phyloP scores from a whole-genome alignment of 345 rosid species.

The Aquilaria yunnanensis region DNA sequence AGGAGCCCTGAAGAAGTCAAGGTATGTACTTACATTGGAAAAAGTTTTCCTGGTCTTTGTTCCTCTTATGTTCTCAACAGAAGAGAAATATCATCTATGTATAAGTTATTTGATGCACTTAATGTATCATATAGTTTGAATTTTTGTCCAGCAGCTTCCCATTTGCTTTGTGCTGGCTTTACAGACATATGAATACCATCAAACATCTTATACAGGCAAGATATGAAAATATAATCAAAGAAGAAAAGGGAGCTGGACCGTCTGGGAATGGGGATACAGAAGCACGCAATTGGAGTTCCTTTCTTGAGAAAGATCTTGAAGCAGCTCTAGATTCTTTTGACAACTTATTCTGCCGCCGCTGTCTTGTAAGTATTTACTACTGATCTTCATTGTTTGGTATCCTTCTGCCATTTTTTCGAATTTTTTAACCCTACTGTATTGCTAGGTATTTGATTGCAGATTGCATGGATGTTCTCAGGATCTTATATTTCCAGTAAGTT shows the following conservation, averaged over 20 bases:
- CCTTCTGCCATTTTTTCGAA: conserved; percentile 7
- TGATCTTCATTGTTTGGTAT: conserved; percentile 5
- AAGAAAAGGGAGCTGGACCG: conserved; percentile 41
- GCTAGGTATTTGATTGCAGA: conserved; percentile 96
- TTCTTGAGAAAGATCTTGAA: conserved; percentile 86
- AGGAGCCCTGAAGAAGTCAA: conserved; percentile 72
- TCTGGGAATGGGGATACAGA: conserved; percentile 40
- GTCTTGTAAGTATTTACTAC: conserved; percentile 58
- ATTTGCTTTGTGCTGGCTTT: conserved; percentile 69
- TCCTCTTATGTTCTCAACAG: conserved; percentile 6
- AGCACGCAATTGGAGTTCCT: conserved; percentile 47
- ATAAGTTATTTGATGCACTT: conserved; percentile 6
- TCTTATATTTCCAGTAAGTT: conserved; percentile 90
- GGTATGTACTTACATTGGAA: conserved; percentile 38
- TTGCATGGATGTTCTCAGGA: conserved; percentile 99
- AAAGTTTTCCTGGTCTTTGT: conserved; percentile 4
- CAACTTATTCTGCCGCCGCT: conserved; percentile 93
- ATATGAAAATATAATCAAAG: conserved; percentile 64
- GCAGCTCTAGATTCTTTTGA: conserved; percentile 99
- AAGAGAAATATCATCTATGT: conserved; percentile 4
- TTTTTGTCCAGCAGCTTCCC: conserved; percentile 90
- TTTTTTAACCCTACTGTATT: conserved; percentile 12
- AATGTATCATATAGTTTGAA: conserved; percentile 35
- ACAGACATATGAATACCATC: conserved; percentile 96
- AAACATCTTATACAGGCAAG: conserved; percentile 99